phyloP scores from a whole-genome alignment of 768 basidiomycete species.

The Boletus fagicola region DNA sequence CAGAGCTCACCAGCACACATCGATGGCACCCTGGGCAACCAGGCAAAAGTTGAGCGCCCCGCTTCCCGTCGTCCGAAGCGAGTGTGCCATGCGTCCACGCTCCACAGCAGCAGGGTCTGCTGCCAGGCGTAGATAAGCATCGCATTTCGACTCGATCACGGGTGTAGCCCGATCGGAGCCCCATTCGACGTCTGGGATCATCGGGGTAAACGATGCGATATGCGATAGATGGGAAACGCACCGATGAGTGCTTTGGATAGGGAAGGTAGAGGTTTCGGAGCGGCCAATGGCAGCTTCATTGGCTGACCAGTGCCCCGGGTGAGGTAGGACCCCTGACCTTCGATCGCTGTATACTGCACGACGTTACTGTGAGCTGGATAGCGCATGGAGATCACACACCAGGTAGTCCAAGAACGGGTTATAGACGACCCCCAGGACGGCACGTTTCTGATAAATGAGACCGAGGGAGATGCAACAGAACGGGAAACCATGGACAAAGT shows the following conservation, averaged over 20 bases:
- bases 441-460: constrained; percentile 73
- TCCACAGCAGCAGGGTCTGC: constrained; percentile 57
- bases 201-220: not conserved
- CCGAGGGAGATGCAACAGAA: constrained; percentile 90
- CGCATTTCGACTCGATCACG: constrained; percentile 57
- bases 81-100: constrained; percentile 80
- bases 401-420: constrained; percentile 87
- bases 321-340: constrained; percentile 76
- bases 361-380: not conserved
- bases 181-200: constrained; percentile 74
- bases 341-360: constrained; percentile 68
- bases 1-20: constrained; percentile 72
- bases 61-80: constrained; percentile 77
- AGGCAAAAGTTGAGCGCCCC: constrained; percentile 79
- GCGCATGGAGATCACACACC: constrained; percentile 33
- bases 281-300: constrained; percentile 61
- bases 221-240: constrained; percentile 17
- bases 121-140: constrained; percentile 70
- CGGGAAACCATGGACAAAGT: constrained; percentile 83
- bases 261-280: constrained; percentile 60
- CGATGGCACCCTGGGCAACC: constrained; percentile 88
- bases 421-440: constrained; percentile 86
- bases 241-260: constrained; percentile 76
- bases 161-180: constrained; percentile 68
- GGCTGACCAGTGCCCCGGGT: constrained; percentile 45